Evolutionary conservation across 2,329 filamentous ascomycete genomes (phyloP).

Genomic region (Xylariaceae sp.): DNA sequence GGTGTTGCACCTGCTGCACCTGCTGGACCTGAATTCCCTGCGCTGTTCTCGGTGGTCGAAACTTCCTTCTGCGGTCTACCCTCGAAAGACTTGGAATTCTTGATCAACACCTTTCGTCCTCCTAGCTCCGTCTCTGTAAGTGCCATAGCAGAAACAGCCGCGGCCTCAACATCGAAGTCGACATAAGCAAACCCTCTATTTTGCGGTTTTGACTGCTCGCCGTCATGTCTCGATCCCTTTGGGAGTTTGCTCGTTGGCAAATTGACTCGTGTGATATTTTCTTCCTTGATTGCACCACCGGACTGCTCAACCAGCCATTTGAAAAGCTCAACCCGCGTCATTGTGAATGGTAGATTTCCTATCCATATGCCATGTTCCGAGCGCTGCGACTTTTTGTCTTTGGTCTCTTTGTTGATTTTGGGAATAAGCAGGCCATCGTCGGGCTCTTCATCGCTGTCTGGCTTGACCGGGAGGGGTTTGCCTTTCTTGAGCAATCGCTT

Average conservation of each 20-base stretch:
- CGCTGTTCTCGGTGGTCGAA: slow-evolving; percentile 29
- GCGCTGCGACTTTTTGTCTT: slow-evolving; percentile 50
- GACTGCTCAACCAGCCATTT: slow-evolving; percentile 74
- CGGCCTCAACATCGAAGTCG: slow-evolving; percentile 72
- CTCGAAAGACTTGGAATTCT: slow-evolving; percentile 84
- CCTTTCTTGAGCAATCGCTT: slow-evolving; percentile 86
- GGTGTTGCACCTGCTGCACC: slow-evolving; percentile 21
- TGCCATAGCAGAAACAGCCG: slow-evolving; percentile 72
- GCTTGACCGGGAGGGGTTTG: slow-evolving; percentile 50
- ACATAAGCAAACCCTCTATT: slow-evolving; percentile 98
- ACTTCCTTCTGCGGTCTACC: slow-evolving; percentile 70
- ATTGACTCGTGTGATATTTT: slow-evolving; percentile 79
- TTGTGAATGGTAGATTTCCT: slow-evolving; percentile 84
- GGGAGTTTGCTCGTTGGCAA: slow-evolving; percentile 58
- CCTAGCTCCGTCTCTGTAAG: slow-evolving; percentile 79
- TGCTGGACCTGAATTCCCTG: slow-evolving; percentile 22
- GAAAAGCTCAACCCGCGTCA: slow-evolving; percentile 69
- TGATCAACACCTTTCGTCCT: slow-evolving; percentile 83
- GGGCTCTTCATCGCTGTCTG: slow-evolving; percentile 36
- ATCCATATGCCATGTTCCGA: slow-evolving; percentile 91
- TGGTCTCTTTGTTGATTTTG: slow-evolving; percentile 29
- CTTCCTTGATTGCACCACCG: slow-evolving; percentile 59
- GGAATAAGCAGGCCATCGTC: slow-evolving; percentile 26
- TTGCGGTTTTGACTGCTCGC: slow-evolving; percentile 30
- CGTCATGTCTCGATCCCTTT: slow-evolving; percentile 20